These are phyloP conservation scores for Aspergillus campestris DNA, from an alignment of 495 filamentous ascomycete species.

Conservation along the genomic window DNA sequence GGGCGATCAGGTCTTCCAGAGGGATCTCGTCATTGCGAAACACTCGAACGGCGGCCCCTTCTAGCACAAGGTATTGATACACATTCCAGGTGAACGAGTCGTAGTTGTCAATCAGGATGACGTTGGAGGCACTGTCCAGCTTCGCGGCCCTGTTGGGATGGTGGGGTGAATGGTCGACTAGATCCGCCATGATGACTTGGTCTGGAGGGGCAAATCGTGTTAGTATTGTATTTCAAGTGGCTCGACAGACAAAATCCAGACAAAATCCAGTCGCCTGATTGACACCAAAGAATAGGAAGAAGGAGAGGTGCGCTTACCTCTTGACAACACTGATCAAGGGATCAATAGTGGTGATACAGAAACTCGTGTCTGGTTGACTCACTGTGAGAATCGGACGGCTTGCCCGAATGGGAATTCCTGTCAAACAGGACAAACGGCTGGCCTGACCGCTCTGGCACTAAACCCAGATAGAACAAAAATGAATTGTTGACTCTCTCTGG, in stretches of 20 bases:
- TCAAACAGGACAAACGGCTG: constrained; percentile 8
- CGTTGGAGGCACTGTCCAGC: constrained; percentile 71
- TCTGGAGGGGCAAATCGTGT: not conserved
- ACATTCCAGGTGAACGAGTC: constrained; percentile 99
- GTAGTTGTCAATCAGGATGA: constrained; percentile 97
- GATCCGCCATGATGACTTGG: constrained; percentile 33
- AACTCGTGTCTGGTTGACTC: not conserved
- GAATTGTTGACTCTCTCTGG: constrained; percentile 25
- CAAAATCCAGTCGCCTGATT: too few relatives aligned
- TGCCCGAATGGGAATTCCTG: constrained; percentile 6
- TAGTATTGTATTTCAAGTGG: too few relatives aligned
- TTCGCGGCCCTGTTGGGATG: constrained; percentile 61
- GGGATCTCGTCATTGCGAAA: constrained; percentile 87
- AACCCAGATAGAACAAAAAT: constrained; percentile 32
- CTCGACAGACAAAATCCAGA: too few relatives aligned
- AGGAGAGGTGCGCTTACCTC: not conserved
- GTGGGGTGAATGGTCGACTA: constrained; percentile 82
- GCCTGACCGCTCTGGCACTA: constrained; percentile 32
- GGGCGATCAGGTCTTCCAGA: constrained; percentile 69
- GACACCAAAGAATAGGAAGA: not conserved
- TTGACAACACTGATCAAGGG: not conserved
- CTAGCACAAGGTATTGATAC: constrained; percentile 92
- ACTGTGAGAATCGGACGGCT: constrained; percentile 2
- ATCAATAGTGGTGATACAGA: too few relatives aligned
- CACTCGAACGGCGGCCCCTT: constrained; percentile 83